Conservation (phyloP, 139 green algal species). For the Marvania coccoides region DNA sequence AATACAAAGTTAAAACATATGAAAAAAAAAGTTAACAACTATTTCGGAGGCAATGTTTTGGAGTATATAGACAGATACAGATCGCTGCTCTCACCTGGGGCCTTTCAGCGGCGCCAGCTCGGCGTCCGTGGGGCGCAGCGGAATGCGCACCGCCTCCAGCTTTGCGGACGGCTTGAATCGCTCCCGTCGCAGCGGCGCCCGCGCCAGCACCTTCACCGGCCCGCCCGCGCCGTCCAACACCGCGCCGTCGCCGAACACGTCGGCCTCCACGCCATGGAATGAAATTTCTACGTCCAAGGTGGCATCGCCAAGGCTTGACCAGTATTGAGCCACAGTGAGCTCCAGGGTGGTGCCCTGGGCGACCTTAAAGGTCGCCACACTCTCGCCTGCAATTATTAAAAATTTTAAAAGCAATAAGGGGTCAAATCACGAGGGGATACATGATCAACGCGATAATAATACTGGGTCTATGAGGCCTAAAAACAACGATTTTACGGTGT, state of each 20-base stretch:
- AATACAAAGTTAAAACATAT: too few relatives aligned
- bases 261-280: constrained; percentile 66
- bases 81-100: too few relatives aligned
- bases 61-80: too few relatives aligned
- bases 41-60: too few relatives aligned
- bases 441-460: not conserved
- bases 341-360: constrained; percentile 58
- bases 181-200: constrained; percentile 49
- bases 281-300: constrained; percentile 47
- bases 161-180: constrained; percentile 48
- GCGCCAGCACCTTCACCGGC: constrained; percentile 17
- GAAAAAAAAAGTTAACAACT: too few relatives aligned
- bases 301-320: constrained; percentile 41
- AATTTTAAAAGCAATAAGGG: too few relatives aligned
- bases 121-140: constrained; percentile 33
- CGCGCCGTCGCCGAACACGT: not conserved
- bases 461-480: not conserved
- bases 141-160: constrained; percentile 49
- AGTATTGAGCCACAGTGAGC: constrained; percentile 77
- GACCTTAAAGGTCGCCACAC: constrained; percentile 28
- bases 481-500: not conserved
- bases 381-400: too few relatives aligned
- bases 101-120: constrained; percentile 35
- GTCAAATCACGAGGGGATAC: not conserved
- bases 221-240: constrained; percentile 23